Evolutionary conservation across 495 filamentous ascomycete genomes (phyloP).

Genomic region (Hypoxylon fragiforme): DNA sequence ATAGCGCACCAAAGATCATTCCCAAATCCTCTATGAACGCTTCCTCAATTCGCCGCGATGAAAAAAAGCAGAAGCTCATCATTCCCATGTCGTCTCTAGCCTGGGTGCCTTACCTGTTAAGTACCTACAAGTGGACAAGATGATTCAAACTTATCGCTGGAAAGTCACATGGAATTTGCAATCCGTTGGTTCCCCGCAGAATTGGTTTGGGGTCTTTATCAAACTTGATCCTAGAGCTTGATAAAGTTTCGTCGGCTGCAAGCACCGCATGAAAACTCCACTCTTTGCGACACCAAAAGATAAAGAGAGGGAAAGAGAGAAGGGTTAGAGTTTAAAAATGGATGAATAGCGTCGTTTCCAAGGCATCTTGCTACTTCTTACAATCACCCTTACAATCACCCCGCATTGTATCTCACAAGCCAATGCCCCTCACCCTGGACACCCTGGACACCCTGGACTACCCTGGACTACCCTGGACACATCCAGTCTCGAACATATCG

Average conservation of each 20-base stretch:
- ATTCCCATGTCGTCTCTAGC: too few relatives aligned
- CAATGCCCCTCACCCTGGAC: too few relatives aligned
- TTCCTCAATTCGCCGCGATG: too few relatives aligned
- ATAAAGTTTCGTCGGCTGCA: constrained; percentile 24
- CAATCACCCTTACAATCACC: constrained; percentile 25
- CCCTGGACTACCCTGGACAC: too few relatives aligned
- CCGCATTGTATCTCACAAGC: constrained; percentile 23
- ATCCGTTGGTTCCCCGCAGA: constrained; percentile 1
- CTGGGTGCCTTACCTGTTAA: too few relatives aligned
- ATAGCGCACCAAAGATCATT: constrained; percentile 19
- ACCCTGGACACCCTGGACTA: too few relatives aligned
- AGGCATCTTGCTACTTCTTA: too few relatives aligned
- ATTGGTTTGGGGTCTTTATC: not conserved
- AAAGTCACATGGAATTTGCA: not conserved
- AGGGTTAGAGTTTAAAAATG: not conserved
- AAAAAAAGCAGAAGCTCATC: not conserved
- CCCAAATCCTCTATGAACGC: too few relatives aligned
- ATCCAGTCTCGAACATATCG: too few relatives aligned
- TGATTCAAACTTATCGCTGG: not conserved
- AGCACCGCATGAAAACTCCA: constrained; percentile 28
- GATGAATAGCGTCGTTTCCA: constrained; percentile 3
- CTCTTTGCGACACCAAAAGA: constrained; percentile 3
- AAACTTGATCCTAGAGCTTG: constrained; percentile 8
- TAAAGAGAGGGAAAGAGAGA: constrained; percentile 1
- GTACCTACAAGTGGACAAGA: constrained; percentile 9